Evolutionary conservation across 768 basidiomycete genomes (phyloP).

Genomic region (Porpolomopsis calyptriformis): DNA sequence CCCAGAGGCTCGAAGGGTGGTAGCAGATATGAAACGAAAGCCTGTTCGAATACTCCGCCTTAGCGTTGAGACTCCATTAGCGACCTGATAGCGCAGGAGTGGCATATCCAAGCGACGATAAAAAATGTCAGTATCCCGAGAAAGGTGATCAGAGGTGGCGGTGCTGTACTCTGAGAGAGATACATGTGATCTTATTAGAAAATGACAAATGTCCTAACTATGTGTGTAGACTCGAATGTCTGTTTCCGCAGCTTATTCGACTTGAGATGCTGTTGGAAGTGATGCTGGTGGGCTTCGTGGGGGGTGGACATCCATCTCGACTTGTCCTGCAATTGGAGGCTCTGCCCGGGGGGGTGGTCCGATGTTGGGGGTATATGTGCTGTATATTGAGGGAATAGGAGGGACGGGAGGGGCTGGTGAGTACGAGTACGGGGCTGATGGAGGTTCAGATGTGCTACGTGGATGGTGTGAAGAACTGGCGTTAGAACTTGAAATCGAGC

Average conservation of each 20-base stretch:
- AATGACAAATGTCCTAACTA: background rate
- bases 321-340: background rate
- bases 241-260: background rate
- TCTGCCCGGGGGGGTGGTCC: background rate
- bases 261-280: background rate
- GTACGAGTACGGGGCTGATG: conserved; percentile 1
- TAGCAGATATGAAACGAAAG: background rate
- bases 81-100: background rate
- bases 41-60: background rate
- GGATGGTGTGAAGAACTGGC: background rate
- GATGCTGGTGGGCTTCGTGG: background rate
- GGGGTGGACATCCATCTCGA: background rate
- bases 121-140: no score
- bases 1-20: background rate
- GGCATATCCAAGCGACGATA: background rate
- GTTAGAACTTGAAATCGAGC: no score
- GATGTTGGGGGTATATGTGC: background rate
- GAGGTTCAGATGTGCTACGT: background rate
- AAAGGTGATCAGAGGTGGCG: no score
- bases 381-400: conserved; percentile 10
- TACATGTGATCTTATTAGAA: no score
- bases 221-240: background rate
- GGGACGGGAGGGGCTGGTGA: conserved; percentile 11
- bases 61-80: background rate
- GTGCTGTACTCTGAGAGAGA: no score